phyloP scores from a whole-genome alignment of 2,329 filamentous ascomycete genomes.

The Trichophyton schoenleinii region DNA sequence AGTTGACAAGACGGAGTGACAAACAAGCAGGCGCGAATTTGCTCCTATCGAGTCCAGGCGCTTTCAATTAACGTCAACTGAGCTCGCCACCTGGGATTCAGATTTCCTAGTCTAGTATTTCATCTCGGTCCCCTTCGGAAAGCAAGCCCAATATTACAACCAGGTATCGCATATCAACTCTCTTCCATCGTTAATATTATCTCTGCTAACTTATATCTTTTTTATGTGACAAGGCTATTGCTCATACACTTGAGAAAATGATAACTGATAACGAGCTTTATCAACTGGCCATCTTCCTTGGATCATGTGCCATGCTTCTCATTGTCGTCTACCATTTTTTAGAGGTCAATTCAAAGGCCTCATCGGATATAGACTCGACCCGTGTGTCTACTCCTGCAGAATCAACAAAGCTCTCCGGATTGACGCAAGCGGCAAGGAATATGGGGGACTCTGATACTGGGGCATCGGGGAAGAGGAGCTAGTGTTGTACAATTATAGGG shows the following conservation, averaged over 20 bases:
- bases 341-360: conserved; percentile 71
- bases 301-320: conserved; percentile 75
- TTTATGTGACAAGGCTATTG: not conserved
- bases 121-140: too few species aligned
- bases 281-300: conserved; percentile 82
- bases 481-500: not conserved
- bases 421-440: not conserved
- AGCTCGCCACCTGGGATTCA: not conserved
- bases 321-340: conserved; percentile 95
- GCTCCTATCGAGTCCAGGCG: not conserved
- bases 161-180: too few species aligned
- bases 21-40: too few species aligned
- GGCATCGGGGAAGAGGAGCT: not conserved
- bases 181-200: too few species aligned
- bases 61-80: not conserved
- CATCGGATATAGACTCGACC: conserved; percentile 15
- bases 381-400: not conserved
- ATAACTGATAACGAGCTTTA: conserved; percentile 91
- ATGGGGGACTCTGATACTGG: not conserved
- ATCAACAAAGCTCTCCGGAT: not conserved
- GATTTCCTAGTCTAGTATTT: too few species aligned
- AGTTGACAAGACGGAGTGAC: not conserved
- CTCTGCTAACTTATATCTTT: too few species aligned
- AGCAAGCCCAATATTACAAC: too few species aligned
- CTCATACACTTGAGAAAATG: conserved; percentile 45